Conservation (phyloP, 1,284 basidiomycete genomes). For the Ceratobasidium sp. region DNA sequence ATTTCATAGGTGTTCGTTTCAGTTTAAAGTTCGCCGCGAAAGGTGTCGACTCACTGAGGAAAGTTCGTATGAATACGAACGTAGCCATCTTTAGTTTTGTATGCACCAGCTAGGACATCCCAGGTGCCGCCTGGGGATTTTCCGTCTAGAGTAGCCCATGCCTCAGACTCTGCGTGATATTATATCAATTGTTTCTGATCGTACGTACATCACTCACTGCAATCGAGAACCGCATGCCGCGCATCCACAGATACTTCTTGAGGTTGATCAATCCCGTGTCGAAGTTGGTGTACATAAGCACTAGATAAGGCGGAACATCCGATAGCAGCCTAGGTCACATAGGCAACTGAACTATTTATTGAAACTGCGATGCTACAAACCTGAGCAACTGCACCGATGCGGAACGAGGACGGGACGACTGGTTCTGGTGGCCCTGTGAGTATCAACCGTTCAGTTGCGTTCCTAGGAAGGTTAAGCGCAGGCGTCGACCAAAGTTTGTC, state of each 20-base stretch:
- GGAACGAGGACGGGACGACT: conserved; percentile 60
- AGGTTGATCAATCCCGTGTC: not conserved
- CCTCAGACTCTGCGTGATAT: conserved; percentile 56
- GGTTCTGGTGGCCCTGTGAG: conserved; percentile 54
- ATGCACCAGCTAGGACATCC: conserved; percentile 63
- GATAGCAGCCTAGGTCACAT: conserved; percentile 55
- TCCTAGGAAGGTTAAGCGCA: not conserved
- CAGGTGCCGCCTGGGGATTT: conserved; percentile 52
- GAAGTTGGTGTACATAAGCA: conserved; percentile 58
- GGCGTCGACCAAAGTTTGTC: conserved; percentile 16
- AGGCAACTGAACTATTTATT: conserved; percentile 14
- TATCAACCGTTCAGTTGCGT: conserved; percentile 45
- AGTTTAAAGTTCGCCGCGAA: no score
- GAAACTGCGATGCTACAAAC: conserved; percentile 46
- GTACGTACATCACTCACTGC: conserved; percentile 54
- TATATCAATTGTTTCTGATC: not conserved
- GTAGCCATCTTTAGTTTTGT: conserved; percentile 59
- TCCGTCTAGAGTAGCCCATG: conserved; percentile 59
- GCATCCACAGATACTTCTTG: conserved; percentile 63
- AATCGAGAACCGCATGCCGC: conserved; percentile 64
- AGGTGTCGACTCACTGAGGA: conserved; percentile 58
- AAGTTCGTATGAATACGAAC: conserved; percentile 71
- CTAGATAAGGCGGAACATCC: conserved; percentile 63
- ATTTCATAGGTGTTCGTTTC: not conserved
- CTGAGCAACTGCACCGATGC: conserved; percentile 60